These are phyloP conservation scores for Cystofilobasidium macerans DNA, from an alignment of 768 basidiomycete species.

Conservation along the genomic window DNA sequence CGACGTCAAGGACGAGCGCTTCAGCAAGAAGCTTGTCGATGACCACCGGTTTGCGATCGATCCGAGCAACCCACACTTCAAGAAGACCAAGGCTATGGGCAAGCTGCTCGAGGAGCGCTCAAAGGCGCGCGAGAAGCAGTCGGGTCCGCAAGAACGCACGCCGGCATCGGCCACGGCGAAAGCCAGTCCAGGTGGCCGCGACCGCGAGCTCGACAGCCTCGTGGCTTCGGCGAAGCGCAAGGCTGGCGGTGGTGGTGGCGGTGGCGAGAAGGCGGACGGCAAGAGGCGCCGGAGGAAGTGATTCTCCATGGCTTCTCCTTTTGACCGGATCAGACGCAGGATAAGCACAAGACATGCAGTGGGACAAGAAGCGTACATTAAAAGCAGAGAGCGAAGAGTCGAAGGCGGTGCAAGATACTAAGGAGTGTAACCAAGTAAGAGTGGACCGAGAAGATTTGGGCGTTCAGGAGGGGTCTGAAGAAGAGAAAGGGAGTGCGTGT, in stretches of 20 bases:
- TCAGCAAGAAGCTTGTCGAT: slow-evolving; percentile 66
- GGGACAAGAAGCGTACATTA: too few species aligned
- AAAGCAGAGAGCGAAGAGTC: too few species aligned
- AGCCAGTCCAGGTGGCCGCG: slow-evolving; percentile 31
- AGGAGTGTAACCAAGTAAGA: too few species aligned
- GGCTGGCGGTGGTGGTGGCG: slow-evolving; percentile 30
- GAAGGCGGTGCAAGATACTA: too few species aligned
- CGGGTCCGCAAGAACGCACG: slow-evolving; percentile 15
- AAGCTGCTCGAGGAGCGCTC: slow-evolving; percentile 74
- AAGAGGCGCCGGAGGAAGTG: slow-evolving; percentile 23
- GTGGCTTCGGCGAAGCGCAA: slow-evolving; percentile 84
- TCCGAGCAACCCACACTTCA: slow-evolving; percentile 91
- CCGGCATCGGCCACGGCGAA: slow-evolving; percentile 16
- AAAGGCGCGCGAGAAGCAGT: slow-evolving; percentile 45
- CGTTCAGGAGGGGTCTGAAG: too few species aligned
- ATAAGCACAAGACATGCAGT: too few species aligned
- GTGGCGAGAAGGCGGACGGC: neutral
- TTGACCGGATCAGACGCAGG: too few species aligned
- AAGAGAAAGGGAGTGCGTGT: too few species aligned
- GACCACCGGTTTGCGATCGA: slow-evolving; percentile 90
- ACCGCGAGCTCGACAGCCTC: slow-evolving; percentile 48
- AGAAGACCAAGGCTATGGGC: slow-evolving; percentile 82
- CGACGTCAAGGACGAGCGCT: slow-evolving; percentile 76
- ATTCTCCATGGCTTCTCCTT: neutral
- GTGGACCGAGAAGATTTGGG: too few species aligned